phyloP scores from a whole-genome alignment of 179 eudicot species.

The Silene coronaria region DNA sequence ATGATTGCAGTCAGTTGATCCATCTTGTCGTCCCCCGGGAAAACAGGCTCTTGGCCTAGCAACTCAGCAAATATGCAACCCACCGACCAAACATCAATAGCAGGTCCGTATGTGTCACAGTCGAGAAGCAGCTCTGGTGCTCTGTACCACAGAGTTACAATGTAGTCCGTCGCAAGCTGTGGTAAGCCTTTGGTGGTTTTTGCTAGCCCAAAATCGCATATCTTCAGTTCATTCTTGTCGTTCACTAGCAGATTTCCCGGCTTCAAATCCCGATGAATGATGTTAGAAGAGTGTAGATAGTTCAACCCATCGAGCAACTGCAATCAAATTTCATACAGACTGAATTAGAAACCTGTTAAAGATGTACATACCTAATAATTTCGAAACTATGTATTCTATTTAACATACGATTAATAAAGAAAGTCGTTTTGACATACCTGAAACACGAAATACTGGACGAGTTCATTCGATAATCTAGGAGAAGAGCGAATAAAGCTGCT shows the following conservation, averaged over 20 bases:
- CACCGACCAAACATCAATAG: conserved; percentile 27
- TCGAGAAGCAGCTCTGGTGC: conserved; percentile 28
- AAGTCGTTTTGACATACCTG: conserved; percentile 15
- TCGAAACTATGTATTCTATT: too few species aligned
- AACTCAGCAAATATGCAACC: conserved; percentile 33
- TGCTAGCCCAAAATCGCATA: conserved; percentile 32
- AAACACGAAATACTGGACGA: conserved; percentile 22
- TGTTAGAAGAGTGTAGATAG: conserved; percentile 28
- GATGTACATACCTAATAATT: too few species aligned
- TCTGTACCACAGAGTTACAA: conserved; percentile 30
- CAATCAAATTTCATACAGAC: neutral
- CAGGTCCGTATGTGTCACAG: conserved; percentile 20
- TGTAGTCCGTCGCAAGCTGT: conserved; percentile 24
- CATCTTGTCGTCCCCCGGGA: conserved; percentile 11
- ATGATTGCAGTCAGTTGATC: conserved; percentile 13
- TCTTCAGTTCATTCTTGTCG: conserved; percentile 25
- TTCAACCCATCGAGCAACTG: conserved; percentile 31
- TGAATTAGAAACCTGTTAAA: neutral
- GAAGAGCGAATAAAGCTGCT: conserved; percentile 18
- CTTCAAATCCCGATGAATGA: conserved; percentile 33
- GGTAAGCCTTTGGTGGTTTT: conserved; percentile 13
- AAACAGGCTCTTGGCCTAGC: conserved; percentile 20
- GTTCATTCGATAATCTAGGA: conserved; percentile 19
- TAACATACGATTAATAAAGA: too few species aligned
- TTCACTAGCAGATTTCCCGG: conserved; percentile 30